Percentiles rank a stretch among this genome's conserved stretches.
phyloP scores from a whole-genome alignment of 176 grass and related monocot species.

The Cenchrus fungigraminus region DNA sequence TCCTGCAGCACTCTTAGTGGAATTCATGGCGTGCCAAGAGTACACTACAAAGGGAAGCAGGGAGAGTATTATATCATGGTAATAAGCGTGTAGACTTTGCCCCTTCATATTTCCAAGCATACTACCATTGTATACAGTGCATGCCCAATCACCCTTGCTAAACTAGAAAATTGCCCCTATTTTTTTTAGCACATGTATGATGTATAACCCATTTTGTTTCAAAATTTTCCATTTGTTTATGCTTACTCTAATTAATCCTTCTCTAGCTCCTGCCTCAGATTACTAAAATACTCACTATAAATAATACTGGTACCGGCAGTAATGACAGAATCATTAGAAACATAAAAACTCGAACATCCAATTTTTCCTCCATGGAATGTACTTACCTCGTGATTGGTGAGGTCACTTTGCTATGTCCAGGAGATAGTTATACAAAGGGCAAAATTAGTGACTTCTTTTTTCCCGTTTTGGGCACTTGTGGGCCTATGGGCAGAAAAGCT shows the following conservation, averaged over 20 bases:
- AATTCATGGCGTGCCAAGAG: conserved; percentile 87
- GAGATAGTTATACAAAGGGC: background rate
- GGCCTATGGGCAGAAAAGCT: no score
- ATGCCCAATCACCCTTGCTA: background rate
- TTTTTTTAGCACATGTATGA: background rate
- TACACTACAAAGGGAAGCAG: conserved; percentile 94
- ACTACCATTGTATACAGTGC: background rate
- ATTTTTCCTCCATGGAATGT: background rate
- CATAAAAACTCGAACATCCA: background rate
- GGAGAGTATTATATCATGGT: conserved; percentile 91
- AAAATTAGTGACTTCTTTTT: no score
- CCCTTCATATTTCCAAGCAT: background rate
- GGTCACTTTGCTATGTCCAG: background rate
- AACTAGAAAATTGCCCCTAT: background rate
- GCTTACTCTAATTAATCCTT: background rate
- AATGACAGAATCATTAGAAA: background rate
- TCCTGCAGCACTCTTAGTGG: conserved; percentile 81
- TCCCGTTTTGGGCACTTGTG: no score
- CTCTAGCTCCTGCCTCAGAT: background rate
- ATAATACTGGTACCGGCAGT: background rate
- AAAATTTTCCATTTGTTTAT: background rate
- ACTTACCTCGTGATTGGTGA: conserved; percentile 1
- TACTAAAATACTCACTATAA: background rate
- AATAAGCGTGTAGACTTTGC: conserved; percentile 35
- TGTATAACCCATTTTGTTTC: background rate